Evolutionary conservation across 2,329 filamentous ascomycete genomes (phyloP).

Genomic region (Dactylellina leptospora): DNA sequence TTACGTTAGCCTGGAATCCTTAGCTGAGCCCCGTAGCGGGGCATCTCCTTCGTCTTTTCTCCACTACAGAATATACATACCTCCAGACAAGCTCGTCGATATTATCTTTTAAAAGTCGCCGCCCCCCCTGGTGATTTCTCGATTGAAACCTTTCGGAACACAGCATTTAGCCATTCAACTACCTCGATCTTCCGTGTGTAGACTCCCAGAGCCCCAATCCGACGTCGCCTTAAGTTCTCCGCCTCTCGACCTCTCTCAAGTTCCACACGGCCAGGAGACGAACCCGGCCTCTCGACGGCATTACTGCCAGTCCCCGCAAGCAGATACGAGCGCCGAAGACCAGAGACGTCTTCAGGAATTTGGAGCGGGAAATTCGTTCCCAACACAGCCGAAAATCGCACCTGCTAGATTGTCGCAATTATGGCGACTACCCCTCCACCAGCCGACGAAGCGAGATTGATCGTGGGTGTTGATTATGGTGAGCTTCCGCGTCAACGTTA

Average conservation of each 20-base stretch:
- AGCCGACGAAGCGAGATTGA: constrained; percentile 42
- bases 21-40: constrained; percentile 30
- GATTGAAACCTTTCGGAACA: too few species aligned
- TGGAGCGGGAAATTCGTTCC: not conserved
- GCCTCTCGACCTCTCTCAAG: not conserved
- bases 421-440: constrained; percentile 18
- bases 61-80: not conserved
- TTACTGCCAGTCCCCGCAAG: not conserved
- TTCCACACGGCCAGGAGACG: too few species aligned
- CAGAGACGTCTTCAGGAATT: not conserved
- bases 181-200: too few species aligned
- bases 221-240: too few species aligned
- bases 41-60: constrained; percentile 23
- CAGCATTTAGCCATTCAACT: too few species aligned
- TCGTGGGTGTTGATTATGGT: constrained; percentile 52
- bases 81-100: not conserved
- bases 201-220: too few species aligned
- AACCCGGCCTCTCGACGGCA: too few species aligned
- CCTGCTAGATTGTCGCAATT: constrained; percentile 13
- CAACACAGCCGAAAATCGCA: constrained; percentile 35
- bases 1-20: constrained; percentile 23
- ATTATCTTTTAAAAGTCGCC: constrained; percentile 27
- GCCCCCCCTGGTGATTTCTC: constrained; percentile 23
- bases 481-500: constrained; percentile 8
- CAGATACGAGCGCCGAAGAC: not conserved